These are phyloP conservation scores for Coniosporium apollinis DNA, from an alignment of 495 filamentous ascomycete species.

Conservation along the genomic window DNA sequence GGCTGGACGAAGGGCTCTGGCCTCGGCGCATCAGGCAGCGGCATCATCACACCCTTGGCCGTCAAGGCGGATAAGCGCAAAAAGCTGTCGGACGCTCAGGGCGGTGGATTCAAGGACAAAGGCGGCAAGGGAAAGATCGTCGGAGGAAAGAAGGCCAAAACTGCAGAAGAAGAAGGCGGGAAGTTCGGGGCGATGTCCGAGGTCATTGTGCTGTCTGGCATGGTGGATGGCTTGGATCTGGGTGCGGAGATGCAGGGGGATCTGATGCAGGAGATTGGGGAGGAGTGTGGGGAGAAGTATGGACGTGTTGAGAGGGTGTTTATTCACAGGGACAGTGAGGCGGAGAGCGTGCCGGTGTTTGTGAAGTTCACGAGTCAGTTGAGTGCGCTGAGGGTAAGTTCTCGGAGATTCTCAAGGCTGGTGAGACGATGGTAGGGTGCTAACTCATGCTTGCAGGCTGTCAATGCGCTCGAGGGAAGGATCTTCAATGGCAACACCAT, in stretches of 20 bases:
- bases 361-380: conserved; percentile 75
- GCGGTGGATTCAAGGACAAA: conserved; percentile 55
- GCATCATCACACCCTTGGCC: conserved; percentile 66
- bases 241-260: conserved; percentile 50
- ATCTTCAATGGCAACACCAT: conserved; percentile 79
- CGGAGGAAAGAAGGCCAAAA: conserved; percentile 40
- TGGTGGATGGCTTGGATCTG: conserved; percentile 69
- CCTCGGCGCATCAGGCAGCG: conserved; percentile 60
- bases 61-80: conserved; percentile 66
- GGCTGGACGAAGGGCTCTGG: conserved; percentile 83
- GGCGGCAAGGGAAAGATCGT: conserved; percentile 67
- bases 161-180: conserved; percentile 31
- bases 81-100: conserved; percentile 61
- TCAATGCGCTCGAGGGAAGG: conserved; percentile 69
- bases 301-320: conserved; percentile 72
- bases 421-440: no score
- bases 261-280: conserved; percentile 83
- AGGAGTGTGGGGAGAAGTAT: conserved; percentile 80
- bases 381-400: conserved; percentile 61
- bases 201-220: conserved; percentile 62
- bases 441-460: conserved; percentile 37
- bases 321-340: conserved; percentile 39
- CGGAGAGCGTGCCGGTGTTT: conserved; percentile 50
- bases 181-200: conserved; percentile 61
- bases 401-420: not conserved